phyloP scores from a whole-genome alignment of 2,329 filamentous ascomycete species.

The Colletotrichum lupini region DNA sequence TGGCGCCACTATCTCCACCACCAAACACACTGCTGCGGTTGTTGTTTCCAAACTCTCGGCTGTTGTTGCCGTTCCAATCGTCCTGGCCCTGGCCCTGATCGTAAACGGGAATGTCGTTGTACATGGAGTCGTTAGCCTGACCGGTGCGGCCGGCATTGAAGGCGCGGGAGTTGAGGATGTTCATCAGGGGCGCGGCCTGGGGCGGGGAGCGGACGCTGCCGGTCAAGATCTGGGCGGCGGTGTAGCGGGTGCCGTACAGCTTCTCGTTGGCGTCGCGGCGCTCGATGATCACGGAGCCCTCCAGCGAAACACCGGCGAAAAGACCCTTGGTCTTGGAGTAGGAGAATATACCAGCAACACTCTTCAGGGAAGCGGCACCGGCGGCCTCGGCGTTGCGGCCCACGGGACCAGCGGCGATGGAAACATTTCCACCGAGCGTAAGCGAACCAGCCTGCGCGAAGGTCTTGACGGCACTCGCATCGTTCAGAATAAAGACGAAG shows the following conservation, averaged over 20 bases:
- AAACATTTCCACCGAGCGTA: constrained; percentile 95
- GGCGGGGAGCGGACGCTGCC: constrained; percentile 83
- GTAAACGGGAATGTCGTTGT: constrained; percentile 94
- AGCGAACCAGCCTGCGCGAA: constrained; percentile 93
- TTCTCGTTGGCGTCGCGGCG: constrained; percentile 97
- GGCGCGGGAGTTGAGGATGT: constrained; percentile 83
- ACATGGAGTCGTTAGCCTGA: constrained; percentile 73
- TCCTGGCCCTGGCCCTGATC: constrained; percentile 85
- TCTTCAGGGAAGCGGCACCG: constrained; percentile 89
- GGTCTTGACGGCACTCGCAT: constrained; percentile 86
- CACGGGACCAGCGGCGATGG: constrained; percentile 91
- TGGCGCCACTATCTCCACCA: constrained; percentile 44
- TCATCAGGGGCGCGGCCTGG: constrained; percentile 85
- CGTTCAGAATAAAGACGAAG: constrained; percentile 99
- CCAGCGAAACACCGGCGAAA: constrained; percentile 94
- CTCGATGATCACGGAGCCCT: constrained; percentile 93
- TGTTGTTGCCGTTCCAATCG: constrained; percentile 82
- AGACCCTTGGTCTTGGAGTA: constrained; percentile 98
- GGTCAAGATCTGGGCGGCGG: constrained; percentile 83
- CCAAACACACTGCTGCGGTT: constrained; percentile 51
- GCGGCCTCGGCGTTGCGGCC: constrained; percentile 96
- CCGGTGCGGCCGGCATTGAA: constrained; percentile 73
- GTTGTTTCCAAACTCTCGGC: constrained; percentile 70
- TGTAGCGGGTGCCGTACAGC: constrained; percentile 86
- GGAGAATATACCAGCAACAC: constrained; percentile 92